A percentile compares a stretch with the other conserved stretches of the same genome.
Evolutionary conservation across 768 basidiomycete genomes (phyloP).

Genomic region (Agaricus sinodeliciosus): DNA sequence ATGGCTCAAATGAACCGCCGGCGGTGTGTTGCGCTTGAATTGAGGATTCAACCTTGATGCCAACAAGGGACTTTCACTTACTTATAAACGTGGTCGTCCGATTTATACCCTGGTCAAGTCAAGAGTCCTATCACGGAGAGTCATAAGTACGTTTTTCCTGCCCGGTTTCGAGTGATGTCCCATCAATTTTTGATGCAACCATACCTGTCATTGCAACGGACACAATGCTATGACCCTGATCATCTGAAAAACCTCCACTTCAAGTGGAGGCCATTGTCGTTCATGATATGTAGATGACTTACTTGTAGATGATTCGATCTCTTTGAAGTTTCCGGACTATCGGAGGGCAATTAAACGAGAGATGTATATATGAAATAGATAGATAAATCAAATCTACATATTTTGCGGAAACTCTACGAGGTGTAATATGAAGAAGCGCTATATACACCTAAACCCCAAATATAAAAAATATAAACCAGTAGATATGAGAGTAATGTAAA

Average conservation of each 20-base stretch:
- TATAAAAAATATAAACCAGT: background rate
- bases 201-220: no score
- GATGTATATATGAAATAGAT: background rate
- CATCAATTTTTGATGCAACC: conserved; percentile 1
- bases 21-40: no score
- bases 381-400: background rate
- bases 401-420: background rate
- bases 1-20: no score
- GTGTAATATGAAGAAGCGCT: background rate
- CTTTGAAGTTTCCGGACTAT: background rate
- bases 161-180: background rate
- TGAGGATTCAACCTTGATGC: no score
- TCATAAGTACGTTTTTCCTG: background rate
- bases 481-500: background rate
- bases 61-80: background rate
- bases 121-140: conserved; percentile 10
- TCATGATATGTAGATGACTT: no score
- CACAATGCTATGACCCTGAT: background rate
- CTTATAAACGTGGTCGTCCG: background rate
- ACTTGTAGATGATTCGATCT: background rate
- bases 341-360: background rate
- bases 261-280: no score
- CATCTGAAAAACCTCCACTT: background rate
- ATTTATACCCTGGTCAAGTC: background rate
- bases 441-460: background rate